A percentile compares a stretch with the other conserved stretches of the same genome.
Evolutionary conservation across 768 basidiomycete species (phyloP).

Genomic region (Pisolithus sp.): DNA sequence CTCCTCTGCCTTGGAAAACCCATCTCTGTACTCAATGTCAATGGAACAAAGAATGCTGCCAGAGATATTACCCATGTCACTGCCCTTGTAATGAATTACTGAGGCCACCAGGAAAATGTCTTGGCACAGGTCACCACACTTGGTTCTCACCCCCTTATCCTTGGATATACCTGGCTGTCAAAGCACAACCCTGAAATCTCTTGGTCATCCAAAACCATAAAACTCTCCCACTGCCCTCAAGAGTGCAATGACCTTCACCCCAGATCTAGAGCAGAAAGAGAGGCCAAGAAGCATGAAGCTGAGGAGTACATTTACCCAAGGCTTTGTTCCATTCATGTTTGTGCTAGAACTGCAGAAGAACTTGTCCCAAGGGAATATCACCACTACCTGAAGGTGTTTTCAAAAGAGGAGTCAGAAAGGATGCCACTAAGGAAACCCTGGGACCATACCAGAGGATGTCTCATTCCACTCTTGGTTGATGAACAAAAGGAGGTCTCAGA

Average conservation of each 20-base stretch:
- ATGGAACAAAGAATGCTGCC: background rate
- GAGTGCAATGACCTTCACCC: background rate
- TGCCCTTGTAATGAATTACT: background rate
- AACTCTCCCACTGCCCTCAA: constrained; percentile 2
- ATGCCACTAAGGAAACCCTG: constrained; percentile 2
- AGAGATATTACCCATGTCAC: background rate
- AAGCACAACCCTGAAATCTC: constrained; percentile 18
- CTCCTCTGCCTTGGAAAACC: background rate
- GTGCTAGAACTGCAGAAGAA: background rate
- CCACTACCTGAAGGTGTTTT: background rate
- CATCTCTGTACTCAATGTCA: background rate
- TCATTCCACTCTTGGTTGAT: background rate
- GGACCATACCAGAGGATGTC: constrained; percentile 1
- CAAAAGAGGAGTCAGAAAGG: background rate
- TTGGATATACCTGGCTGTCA: constrained; percentile 23
- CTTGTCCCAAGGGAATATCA: background rate
- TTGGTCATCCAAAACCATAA: constrained; percentile 10
- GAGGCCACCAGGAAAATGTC: background rate
- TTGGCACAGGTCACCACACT: background rate
- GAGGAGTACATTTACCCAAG: background rate
- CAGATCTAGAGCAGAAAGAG: background rate
- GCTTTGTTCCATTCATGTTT: background rate
- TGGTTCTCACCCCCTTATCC: background rate
- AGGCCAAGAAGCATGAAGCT: background rate
- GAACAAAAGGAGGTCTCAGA: background rate